Percentiles rank a stretch among this genome's conserved stretches.
These are phyloP conservation scores for Colletotrichum abscissum DNA, from an alignment of 2,329 filamentous ascomycete genomes.

Conservation along the genomic window DNA sequence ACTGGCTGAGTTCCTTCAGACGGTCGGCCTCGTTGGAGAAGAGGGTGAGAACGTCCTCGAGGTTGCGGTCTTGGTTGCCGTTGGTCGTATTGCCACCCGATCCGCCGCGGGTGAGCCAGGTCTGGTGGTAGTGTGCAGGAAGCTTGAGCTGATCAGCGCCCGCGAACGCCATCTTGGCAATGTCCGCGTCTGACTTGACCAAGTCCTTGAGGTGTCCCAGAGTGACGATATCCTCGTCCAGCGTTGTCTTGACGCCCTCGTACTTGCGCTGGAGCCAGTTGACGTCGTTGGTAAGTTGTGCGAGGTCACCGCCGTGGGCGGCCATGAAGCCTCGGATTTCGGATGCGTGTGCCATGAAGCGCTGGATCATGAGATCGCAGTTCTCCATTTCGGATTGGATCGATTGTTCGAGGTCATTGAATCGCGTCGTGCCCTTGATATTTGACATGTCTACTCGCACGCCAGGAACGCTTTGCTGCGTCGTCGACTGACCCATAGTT, in stretches of 20 bases:
- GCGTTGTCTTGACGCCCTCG: conserved; percentile 55
- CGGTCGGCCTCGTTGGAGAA: conserved; percentile 38
- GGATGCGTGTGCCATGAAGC: conserved; percentile 81
- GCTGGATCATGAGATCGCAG: conserved; percentile 83
- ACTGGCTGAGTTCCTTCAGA: conserved; percentile 52
- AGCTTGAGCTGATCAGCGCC: conserved; percentile 81
- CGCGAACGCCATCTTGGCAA: conserved; percentile 78
- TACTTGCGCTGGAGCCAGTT: conserved; percentile 63
- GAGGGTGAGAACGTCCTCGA: conserved; percentile 34
- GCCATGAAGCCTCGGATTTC: conserved; percentile 78
- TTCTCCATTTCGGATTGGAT: conserved; percentile 82
- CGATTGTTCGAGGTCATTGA: conserved; percentile 87
- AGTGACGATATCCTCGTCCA: conserved; percentile 69
- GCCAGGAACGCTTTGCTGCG: conserved; percentile 71
- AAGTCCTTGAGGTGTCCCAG: conserved; percentile 72
- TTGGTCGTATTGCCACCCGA: conserved; percentile 38
- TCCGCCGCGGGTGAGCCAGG: conserved; percentile 53
- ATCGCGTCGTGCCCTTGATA: conserved; percentile 88
- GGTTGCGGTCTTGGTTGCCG: conserved; percentile 55
- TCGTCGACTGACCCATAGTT: conserved; percentile 62
- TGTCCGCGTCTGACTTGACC: conserved; percentile 72
- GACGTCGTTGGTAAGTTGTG: conserved; percentile 58
- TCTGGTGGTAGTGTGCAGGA: conserved; percentile 67
- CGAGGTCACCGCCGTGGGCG: conserved; percentile 61
- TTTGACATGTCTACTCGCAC: conserved; percentile 83